Evolutionary conservation across 2,329 filamentous ascomycete species (phyloP), one percentile per base, ranked within the genome.

Genomic region (Clonostachys sp.): DNA sequence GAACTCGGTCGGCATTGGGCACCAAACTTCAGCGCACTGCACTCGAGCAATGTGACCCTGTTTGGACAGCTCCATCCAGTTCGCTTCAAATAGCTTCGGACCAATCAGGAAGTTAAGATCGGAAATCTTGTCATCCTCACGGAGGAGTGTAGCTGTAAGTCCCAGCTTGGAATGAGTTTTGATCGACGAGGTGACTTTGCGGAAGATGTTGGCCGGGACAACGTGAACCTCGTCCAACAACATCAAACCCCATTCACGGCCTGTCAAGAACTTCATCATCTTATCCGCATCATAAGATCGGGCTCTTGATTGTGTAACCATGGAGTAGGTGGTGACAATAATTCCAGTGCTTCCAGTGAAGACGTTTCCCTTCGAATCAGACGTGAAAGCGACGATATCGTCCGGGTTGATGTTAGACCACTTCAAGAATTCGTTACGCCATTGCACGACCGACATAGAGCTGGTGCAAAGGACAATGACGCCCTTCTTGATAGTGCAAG

Each of bases 21-120:
- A 99, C 94, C 94, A 99, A 7, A 99, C 94, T 67, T 99, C 94
- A 13, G 94, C 94, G 65, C 94, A 99, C 66, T 99, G 94, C 3
- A 99, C 94, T 56, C 90, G 87, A 35, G 94, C 94, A 64, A 99
- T 99, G 62, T 96, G 91, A 1, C 94, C 94, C 67, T 96, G 91
- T 60, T 96, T 89, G 2, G 92, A 94, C 39, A 99, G 80, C 65
- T 99, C 94, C 84, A 97, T 96, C 94, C 94, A 99, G 65, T 99
- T 99, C 30, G 94, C 94, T 67, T 99, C 94, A 62, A 96, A 99
- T 1, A 99, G 75, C 66, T 99, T 99, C 1, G 94, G 94, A 0
- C 94, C 94, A 59, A 99, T 97, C 49, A 99, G 72, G 62, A 97
- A 99, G 65, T 99, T 99, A 42, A 99, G 70, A 73, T 97, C 91